Evolutionary conservation across 805 yeast species (phyloP).

Genomic region (Hagleromyces aurorensis): DNA sequence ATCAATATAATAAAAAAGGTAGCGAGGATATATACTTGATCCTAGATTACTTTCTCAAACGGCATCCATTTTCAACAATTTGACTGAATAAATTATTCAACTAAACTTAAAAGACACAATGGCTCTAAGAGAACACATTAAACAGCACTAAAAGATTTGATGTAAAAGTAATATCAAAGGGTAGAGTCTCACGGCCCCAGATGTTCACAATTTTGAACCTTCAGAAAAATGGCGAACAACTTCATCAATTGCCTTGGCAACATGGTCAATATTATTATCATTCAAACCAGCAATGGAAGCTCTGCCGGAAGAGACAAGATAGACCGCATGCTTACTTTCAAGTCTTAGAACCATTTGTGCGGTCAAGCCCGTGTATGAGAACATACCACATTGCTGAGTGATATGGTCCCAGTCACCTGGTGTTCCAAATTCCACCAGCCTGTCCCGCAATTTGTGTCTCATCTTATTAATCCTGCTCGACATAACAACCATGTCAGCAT

Average conservation of each 20-base stretch:
- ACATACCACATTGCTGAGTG: constrained; percentile 90
- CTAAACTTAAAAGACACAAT: too few species aligned
- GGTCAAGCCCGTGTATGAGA: constrained; percentile 83
- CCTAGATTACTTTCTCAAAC: too few species aligned
- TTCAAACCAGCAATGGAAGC: constrained; percentile 93
- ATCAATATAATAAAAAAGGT: too few species aligned
- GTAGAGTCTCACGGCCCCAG: too few species aligned
- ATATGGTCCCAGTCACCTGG: constrained; percentile 95
- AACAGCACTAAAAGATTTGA: too few species aligned
- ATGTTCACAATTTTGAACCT: constrained; percentile 26
- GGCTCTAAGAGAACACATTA: too few species aligned
- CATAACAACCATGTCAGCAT: constrained; percentile 76
- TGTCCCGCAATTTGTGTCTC: constrained; percentile 61
- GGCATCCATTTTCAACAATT: too few species aligned
- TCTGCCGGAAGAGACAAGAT: constrained; percentile 76
- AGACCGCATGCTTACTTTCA: constrained; percentile 72
- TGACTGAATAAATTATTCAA: too few species aligned
- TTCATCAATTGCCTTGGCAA: constrained; percentile 75
- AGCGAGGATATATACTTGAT: too few species aligned
- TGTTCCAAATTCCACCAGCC: constrained; percentile 55
- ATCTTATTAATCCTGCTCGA: constrained; percentile 71
- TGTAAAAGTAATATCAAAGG: too few species aligned
- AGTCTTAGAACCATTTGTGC: constrained; percentile 69
- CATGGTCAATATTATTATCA: constrained; percentile 64
- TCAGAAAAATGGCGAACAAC: constrained; percentile 45